Conservation (phyloP, 768 basidiomycete genomes). For the Strobilomyces echinocephalus region DNA sequence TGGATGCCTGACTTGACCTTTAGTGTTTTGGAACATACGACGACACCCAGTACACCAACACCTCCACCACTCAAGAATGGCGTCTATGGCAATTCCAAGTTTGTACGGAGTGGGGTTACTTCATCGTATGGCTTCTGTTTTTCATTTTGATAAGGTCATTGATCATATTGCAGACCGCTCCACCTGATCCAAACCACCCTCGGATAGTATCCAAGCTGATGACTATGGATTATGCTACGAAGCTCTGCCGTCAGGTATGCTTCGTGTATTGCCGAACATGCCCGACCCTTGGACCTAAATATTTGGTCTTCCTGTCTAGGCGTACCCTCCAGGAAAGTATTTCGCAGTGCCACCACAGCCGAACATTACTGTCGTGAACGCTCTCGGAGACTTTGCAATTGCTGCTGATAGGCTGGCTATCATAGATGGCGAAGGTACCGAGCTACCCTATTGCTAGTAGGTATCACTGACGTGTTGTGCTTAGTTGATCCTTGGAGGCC, state of each 20-base stretch:
- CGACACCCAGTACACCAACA: slow-evolving; percentile 57
- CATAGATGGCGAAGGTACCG: slow-evolving; percentile 76
- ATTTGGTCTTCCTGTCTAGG: slow-evolving; percentile 35
- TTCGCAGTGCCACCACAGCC: slow-evolving; percentile 69
- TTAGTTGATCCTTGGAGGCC: slow-evolving; percentile 90
- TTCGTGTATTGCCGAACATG: background rate
- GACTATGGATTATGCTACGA: slow-evolving; percentile 64
- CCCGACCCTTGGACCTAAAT: background rate
- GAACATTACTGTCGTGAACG: slow-evolving; percentile 79
- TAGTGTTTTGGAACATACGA: slow-evolving; percentile 88
- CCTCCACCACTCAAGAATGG: slow-evolving; percentile 70
- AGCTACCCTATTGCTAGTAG: background rate
- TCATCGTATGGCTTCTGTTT: slow-evolving; percentile 48
- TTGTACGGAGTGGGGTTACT: slow-evolving; percentile 96
- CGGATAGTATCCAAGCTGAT: slow-evolving; percentile 77
- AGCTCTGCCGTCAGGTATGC: slow-evolving; percentile 60
- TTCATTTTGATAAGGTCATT: background rate
- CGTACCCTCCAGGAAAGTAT: slow-evolving; percentile 72
- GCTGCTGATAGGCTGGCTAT: slow-evolving; percentile 79
- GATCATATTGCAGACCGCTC: slow-evolving; percentile 51
- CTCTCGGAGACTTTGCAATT: slow-evolving; percentile 78
- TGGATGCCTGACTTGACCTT: background rate
- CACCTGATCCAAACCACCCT: slow-evolving; percentile 63
- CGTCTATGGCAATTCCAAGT: slow-evolving; percentile 87
- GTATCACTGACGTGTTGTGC: background rate